These are phyloP conservation scores for Mucor irregularis DNA, from an alignment of 371 early-diverging fungal species.

Conservation along the genomic window DNA sequence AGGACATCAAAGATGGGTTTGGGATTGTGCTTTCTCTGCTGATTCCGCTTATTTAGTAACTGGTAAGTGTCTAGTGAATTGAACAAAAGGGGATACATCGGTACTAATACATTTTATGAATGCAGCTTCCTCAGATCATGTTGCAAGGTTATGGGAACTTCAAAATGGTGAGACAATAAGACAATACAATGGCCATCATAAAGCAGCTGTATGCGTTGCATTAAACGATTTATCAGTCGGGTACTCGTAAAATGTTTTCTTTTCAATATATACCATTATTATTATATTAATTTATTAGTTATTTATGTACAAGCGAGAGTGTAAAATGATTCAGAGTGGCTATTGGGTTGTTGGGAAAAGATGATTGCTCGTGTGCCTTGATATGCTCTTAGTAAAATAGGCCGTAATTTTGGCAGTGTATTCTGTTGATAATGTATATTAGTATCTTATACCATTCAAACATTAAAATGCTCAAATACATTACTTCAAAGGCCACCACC, in stretches of 20 bases:
- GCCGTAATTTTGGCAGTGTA: constrained; percentile 52
- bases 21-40: constrained; percentile 93
- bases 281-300: not conserved
- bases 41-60: constrained; percentile 91
- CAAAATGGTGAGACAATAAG: constrained; percentile 82
- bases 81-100: constrained; percentile 44
- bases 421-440: constrained; percentile 33
- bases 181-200: constrained; percentile 90
- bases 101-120: constrained; percentile 3
- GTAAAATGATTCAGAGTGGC: not conserved
- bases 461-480: not conserved
- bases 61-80: too few species aligned
- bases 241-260: constrained; percentile 33
- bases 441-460: not conserved
- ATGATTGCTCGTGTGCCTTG: constrained; percentile 57
- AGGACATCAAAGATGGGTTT: constrained; percentile 91
- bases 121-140: constrained; percentile 82
- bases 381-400: constrained; percentile 55
- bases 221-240: constrained; percentile 77
- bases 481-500: constrained; percentile 74
- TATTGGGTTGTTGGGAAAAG: constrained; percentile 37
- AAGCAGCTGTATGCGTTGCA: constrained; percentile 90
- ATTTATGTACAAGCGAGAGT: too few species aligned
- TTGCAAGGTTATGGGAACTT: constrained; percentile 87
- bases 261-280: constrained; percentile 3